These are phyloP conservation scores for Flammula alnicola DNA, from an alignment of 1,284 basidiomycete genomes.

Conservation along the genomic window DNA sequence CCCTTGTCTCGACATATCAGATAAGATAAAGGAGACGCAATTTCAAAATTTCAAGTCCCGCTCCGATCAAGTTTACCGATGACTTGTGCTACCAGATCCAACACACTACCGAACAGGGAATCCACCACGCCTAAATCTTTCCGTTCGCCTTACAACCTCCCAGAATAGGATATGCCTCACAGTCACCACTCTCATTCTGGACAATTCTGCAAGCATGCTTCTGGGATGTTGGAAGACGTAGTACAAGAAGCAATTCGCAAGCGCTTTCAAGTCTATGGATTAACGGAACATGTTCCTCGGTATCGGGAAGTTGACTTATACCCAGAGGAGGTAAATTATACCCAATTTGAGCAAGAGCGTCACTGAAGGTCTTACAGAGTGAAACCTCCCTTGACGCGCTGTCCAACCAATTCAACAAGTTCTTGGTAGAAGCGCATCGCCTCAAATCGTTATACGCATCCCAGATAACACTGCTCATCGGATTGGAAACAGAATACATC, in stretches of 20 bases:
- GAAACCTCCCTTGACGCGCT: conserved; percentile 54
- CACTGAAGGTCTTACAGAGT: conserved; percentile 43
- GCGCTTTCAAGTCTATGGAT: conserved; percentile 84
- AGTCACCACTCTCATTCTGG: conserved; percentile 99
- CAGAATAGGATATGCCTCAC: too few relatives aligned
- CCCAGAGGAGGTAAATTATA: conserved; percentile 86
- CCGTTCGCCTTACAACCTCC: too few relatives aligned
- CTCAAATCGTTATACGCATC: conserved; percentile 57
- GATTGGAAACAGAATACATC: conserved; percentile 96
- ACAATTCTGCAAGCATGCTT: conserved; percentile 91
- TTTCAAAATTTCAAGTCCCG: too few relatives aligned
- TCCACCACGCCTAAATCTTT: too few relatives aligned
- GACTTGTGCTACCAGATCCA: too few relatives aligned
- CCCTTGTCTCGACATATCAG: too few relatives aligned
- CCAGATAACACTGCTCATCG: conserved; percentile 82
- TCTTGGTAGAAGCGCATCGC: conserved; percentile 80
- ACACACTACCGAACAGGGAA: too few relatives aligned
- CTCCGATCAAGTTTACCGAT: too few relatives aligned
- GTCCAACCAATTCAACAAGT: conserved; percentile 64
- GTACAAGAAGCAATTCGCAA: too few relatives aligned
- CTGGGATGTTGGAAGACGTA: conserved; percentile 77
- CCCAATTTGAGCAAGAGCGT: conserved; percentile 2
- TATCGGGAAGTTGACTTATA: conserved; percentile 82
- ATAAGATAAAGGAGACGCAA: too few relatives aligned
- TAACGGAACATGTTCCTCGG: conserved; percentile 95